Conservation (phyloP, 1,139 yeast genomes). For the Blastobotrys serpentis region DNA sequence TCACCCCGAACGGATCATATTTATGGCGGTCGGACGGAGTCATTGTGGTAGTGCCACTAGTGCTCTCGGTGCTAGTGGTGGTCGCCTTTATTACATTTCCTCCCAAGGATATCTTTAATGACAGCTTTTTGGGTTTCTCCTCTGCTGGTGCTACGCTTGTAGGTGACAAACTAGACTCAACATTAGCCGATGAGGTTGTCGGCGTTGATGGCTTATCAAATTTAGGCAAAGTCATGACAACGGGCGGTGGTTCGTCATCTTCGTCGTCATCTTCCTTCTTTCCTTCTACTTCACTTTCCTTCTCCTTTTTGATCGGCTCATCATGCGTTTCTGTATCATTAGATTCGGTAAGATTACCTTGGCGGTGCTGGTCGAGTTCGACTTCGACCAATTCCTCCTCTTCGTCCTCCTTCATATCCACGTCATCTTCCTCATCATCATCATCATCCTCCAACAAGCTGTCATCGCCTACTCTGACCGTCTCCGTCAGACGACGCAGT, state of each 20-base stretch:
- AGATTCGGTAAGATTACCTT: background rate
- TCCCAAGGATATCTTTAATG: constrained; percentile 19
- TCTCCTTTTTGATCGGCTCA: background rate
- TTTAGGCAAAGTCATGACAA: constrained; percentile 4
- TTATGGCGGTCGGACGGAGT: constrained; percentile 12
- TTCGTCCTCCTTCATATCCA: constrained; percentile 27
- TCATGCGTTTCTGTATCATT: background rate
- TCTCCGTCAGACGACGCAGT: constrained; percentile 50
- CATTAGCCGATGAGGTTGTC: background rate
- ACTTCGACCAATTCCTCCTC: constrained; percentile 22
- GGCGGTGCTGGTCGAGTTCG: constrained; percentile 9
- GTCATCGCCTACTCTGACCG: constrained; percentile 29
- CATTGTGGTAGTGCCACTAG: constrained; percentile 4
- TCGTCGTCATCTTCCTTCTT: constrained; percentile 10
- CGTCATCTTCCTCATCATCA: constrained; percentile 29
- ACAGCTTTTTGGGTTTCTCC: constrained; percentile 17
- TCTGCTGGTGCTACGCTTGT: constrained; percentile 2
- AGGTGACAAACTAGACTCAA: no score
- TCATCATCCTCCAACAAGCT: constrained; percentile 31
- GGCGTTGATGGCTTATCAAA: constrained; percentile 2
- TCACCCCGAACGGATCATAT: constrained; percentile 20
- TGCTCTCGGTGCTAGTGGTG: background rate
- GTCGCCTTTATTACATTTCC: constrained; percentile 7
- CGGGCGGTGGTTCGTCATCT: constrained; percentile 3
- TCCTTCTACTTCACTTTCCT: background rate